Evolutionary conservation across 176 grass and related monocot species (phyloP).

Genomic region (Pontederia paniculata): DNA sequence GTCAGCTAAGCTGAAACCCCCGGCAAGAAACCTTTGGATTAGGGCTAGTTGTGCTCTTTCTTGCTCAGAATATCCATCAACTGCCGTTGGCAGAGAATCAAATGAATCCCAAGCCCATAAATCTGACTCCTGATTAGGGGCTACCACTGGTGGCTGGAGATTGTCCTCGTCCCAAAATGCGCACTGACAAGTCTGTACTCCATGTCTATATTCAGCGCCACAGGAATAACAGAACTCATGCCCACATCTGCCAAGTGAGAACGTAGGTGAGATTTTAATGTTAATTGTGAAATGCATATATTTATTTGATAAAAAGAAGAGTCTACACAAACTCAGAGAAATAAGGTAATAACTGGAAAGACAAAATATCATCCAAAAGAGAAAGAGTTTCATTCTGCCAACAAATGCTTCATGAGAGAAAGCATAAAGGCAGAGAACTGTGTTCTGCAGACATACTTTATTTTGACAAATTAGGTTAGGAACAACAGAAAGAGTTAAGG

Average conservation of each 20-base stretch:
- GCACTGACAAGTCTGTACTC: conserved; percentile 80
- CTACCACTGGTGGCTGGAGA: conserved; percentile 14
- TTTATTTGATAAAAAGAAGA: neutral
- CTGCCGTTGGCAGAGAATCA: conserved; percentile 44
- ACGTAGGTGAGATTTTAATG: conserved; percentile 14
- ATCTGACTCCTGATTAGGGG: conserved; percentile 53
- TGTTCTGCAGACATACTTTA: too few species aligned
- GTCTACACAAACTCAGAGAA: too few species aligned
- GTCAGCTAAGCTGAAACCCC: conserved; percentile 72
- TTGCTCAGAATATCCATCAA: conserved; percentile 90
- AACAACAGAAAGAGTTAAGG: too few species aligned
- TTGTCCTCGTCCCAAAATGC: conserved; percentile 51
- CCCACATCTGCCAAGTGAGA: conserved; percentile 55
- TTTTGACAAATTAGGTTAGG: too few species aligned
- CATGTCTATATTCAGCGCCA: conserved; percentile 53
- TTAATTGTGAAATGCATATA: too few species aligned
- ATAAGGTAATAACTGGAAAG: too few species aligned
- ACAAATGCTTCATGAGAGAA: too few species aligned
- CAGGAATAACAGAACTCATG: conserved; percentile 98
- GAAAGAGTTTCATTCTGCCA: too few species aligned
- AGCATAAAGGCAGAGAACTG: too few species aligned
- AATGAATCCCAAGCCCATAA: conserved; percentile 91
- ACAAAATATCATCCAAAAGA: too few species aligned
- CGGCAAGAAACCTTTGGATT: conserved; percentile 79
- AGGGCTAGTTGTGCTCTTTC: conserved; percentile 81